phyloP scores from a whole-genome alignment of 192 early-diverging fungal species.

The Kickxella alabastrina region DNA sequence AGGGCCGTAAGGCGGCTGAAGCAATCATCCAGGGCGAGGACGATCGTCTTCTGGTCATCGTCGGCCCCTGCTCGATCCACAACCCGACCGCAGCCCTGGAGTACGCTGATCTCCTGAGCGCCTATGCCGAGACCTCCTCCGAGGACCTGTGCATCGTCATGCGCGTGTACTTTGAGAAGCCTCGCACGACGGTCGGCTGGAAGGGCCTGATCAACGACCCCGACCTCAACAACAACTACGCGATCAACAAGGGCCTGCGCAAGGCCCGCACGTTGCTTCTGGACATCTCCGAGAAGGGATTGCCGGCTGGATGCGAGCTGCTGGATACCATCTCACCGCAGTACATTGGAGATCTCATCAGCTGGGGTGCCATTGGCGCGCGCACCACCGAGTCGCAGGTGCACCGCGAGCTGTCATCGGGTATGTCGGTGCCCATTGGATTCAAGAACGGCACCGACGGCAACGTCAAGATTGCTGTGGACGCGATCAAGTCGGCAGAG shows the following conservation, averaged over 20 bases:
- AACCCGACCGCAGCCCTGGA: slow-evolving; percentile 73
- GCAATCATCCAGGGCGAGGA: slow-evolving; percentile 67
- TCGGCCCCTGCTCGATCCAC: slow-evolving; percentile 86
- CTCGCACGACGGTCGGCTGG: slow-evolving; percentile 84
- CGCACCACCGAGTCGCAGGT: slow-evolving; percentile 81
- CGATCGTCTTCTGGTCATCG: slow-evolving; percentile 76
- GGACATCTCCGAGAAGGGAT: slow-evolving; percentile 66
- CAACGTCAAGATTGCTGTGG: slow-evolving; percentile 77
- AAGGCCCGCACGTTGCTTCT: slow-evolving; percentile 67
- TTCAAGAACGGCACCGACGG: slow-evolving; percentile 86
- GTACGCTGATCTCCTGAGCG: slow-evolving; percentile 65
- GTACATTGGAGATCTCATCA: slow-evolving; percentile 72
- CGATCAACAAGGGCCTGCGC: slow-evolving; percentile 81
- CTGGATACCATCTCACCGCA: slow-evolving; percentile 81
- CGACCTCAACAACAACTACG: slow-evolving; percentile 64
- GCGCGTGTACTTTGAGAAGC: slow-evolving; percentile 88
- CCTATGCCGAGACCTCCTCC: slow-evolving; percentile 52
- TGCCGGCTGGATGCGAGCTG: slow-evolving; percentile 74
- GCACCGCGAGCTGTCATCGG: slow-evolving; percentile 78
- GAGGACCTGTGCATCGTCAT: slow-evolving; percentile 73
- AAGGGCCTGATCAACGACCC: slow-evolving; percentile 91
- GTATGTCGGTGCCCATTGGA: slow-evolving; percentile 73
- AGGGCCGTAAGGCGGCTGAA: slow-evolving; percentile 62
- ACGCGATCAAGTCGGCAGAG: slow-evolving; percentile 87
- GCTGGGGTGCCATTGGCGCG: slow-evolving; percentile 79